These are phyloP conservation scores for Middelhovenomyces tepae DNA, from an alignment of 805 yeast species.

Conservation along the genomic window DNA sequence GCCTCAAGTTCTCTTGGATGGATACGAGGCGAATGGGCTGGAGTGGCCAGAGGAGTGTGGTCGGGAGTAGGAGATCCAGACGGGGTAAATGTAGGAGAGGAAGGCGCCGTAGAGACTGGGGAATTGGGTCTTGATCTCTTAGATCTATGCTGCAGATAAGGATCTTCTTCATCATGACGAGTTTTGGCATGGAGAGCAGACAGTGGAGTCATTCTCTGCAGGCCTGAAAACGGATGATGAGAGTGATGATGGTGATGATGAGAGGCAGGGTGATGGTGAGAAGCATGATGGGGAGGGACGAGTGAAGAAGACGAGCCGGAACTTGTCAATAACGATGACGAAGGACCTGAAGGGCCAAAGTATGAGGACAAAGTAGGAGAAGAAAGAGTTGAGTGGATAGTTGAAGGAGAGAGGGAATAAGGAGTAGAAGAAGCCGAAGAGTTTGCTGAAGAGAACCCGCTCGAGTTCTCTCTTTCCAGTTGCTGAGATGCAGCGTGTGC, in stretches of 20 bases:
- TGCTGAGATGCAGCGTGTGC: slow-evolving; percentile 39
- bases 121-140: slow-evolving; percentile 34
- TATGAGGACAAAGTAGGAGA: not conserved
- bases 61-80: slow-evolving; percentile 33
- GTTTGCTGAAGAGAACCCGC: slow-evolving; percentile 10
- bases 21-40: slow-evolving; percentile 37
- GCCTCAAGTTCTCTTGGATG: slow-evolving; percentile 30
- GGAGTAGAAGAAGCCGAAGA: slow-evolving; percentile 4
- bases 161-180: slow-evolving; percentile 20
- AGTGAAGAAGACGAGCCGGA: slow-evolving; percentile 6
- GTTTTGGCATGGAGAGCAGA: slow-evolving; percentile 16
- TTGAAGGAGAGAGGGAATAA: slow-evolving; percentile 2
- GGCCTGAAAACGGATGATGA: slow-evolving; percentile 15
- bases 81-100: slow-evolving; percentile 32
- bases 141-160: slow-evolving; percentile 21
- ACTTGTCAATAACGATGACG: slow-evolving; percentile 10
- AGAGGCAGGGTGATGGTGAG: slow-evolving; percentile 16
- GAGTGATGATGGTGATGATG: slow-evolving; percentile 22
- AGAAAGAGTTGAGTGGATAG: not conserved
- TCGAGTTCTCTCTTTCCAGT: slow-evolving; percentile 31
- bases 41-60: slow-evolving; percentile 37
- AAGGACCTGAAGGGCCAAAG: slow-evolving; percentile 12
- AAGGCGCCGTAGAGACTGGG: slow-evolving; percentile 36
- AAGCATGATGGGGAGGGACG: slow-evolving; percentile 10
- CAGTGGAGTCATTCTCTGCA: slow-evolving; percentile 24